Evolutionary conservation across 805 yeast species (phyloP).

Genomic region (Metschnikowia lachancei): DNA sequence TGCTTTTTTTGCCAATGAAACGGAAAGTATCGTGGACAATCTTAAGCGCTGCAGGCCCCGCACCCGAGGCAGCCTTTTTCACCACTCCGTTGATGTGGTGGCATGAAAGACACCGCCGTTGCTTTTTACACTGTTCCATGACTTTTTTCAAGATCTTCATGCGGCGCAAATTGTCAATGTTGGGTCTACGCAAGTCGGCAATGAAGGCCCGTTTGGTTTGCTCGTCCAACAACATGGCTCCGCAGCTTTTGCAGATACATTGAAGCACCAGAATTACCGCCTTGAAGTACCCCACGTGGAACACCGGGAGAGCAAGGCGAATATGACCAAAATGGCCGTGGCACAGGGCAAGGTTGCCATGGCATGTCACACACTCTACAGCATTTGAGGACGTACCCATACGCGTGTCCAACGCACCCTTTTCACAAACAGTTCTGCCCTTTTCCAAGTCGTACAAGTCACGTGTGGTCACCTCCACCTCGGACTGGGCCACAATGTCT

Average conservation of each 20-base stretch:
- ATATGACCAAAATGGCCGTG: slow-evolving; percentile 99
- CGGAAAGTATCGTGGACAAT: slow-evolving; percentile 94
- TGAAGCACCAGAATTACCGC: slow-evolving; percentile 85
- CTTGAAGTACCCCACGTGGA: slow-evolving; percentile 96
- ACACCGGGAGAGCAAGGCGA: slow-evolving; percentile 89
- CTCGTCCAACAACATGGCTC: slow-evolving; percentile 72
- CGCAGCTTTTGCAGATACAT: slow-evolving; percentile 87
- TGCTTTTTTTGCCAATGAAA: slow-evolving; percentile 88
- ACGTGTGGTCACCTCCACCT: slow-evolving; percentile 87
- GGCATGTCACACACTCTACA: slow-evolving; percentile 88
- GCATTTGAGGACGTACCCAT: slow-evolving; percentile 93
- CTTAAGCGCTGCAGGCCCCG: slow-evolving; percentile 90
- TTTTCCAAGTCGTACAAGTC: slow-evolving; percentile 89
- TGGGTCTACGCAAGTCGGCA: slow-evolving; percentile 81
- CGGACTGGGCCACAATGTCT: slow-evolving; percentile 90
- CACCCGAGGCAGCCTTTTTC: slow-evolving; percentile 89
- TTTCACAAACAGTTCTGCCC: slow-evolving; percentile 75
- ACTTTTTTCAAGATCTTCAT: slow-evolving; percentile 84
- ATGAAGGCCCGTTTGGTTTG: slow-evolving; percentile 64
- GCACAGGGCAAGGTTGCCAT: slow-evolving; percentile 87
- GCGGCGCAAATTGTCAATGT: slow-evolving; percentile 83
- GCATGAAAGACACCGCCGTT: slow-evolving; percentile 85
- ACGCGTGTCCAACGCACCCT: slow-evolving; percentile 86
- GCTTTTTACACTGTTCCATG: slow-evolving; percentile 91
- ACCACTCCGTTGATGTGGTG: slow-evolving; percentile 94